Conservation (phyloP, 2,329 filamentous ascomycete genomes). For the Fusarium domesticum region DNA sequence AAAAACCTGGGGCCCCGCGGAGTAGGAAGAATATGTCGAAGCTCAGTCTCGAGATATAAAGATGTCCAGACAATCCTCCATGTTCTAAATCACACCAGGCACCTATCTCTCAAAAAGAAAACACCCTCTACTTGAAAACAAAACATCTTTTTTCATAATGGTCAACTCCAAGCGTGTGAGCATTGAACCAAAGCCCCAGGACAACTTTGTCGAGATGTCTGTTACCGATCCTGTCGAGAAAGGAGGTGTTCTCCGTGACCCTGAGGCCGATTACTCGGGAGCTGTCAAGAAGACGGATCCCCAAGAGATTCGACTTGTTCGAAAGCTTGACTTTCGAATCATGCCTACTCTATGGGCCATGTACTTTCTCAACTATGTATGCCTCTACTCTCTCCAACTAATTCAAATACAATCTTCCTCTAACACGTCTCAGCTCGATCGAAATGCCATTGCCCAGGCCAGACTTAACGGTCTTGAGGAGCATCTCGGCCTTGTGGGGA, state of each 20-base stretch:
- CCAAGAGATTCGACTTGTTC: slow-evolving; percentile 36
- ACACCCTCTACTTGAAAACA: background rate
- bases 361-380: slow-evolving; percentile 40
- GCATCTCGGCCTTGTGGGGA: slow-evolving; percentile 46
- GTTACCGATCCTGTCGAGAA: slow-evolving; percentile 18
- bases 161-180: slow-evolving; percentile 14
- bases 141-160: slow-evolving; percentile 11
- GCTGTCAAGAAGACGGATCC: slow-evolving; percentile 34
- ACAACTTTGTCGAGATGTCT: slow-evolving; percentile 25
- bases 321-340: slow-evolving; percentile 37
- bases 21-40: background rate
- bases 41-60: slow-evolving; percentile 8
- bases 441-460: slow-evolving; percentile 57
- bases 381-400: background rate
- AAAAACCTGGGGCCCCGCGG: slow-evolving; percentile 18
- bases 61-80: background rate
- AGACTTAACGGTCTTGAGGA: slow-evolving; percentile 51
- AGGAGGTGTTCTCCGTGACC: slow-evolving; percentile 18
- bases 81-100: background rate
- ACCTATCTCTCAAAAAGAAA: background rate
- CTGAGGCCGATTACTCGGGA: slow-evolving; percentile 33
- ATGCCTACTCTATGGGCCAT: slow-evolving; percentile 38
- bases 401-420: background rate
- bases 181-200: slow-evolving; percentile 27
- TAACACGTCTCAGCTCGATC: slow-evolving; percentile 38